Evolutionary conservation across 164 flowering plant genomes (phyloP), one percentile per base, ranked within the genome.

Genomic region (Vitis labrusca): DNA sequence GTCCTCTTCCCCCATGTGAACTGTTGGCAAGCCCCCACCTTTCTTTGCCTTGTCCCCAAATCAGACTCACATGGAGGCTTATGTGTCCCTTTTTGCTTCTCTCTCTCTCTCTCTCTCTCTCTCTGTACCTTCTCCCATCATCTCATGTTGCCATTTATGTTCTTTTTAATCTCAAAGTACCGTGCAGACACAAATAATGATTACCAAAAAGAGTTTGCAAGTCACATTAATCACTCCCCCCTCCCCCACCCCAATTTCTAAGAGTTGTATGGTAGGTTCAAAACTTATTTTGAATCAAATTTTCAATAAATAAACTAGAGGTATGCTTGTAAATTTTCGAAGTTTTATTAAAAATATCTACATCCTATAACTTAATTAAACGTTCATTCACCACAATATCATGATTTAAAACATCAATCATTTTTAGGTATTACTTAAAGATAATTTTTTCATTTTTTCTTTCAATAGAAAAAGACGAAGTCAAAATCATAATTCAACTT

Each of bases 21-120:
- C 23, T 75, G 75, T 70, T 83, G 69, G 64, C 65, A 73, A 76
- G 79, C 74, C 79, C 80, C 81, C 79, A 71, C 83, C 79, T 73
- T 64, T 68, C 55, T 74, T 82, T 81, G 71, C 83, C 74, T 84
- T 80, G 86, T 83, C 83, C 79, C 81, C 76, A 81, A 75, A 79
- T 79, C 79, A 75, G 51, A 61, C 76, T 82, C 87, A 84, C 87
- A 82, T 84, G 89, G 63, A 27, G 67, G 66, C 50, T 16, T 56
- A 65, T 29, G 63, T 29, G 66, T 64, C 69, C 61, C 65, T 29
- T 59, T 47, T 19, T 23, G 7, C 10, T 51, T 61, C 64, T 32
- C 50, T 74, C 32, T 64, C 44, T 17, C 63, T 63, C 54, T 63
- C 62, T 66, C 59, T 52, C 59, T 59, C 59, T 66, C 59, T 66